Percentiles rank a stretch among this genome's conserved stretches.
phyloP scores from a whole-genome alignment of 2,329 filamentous ascomycete species.

The Aaosphaeria arxii region DNA sequence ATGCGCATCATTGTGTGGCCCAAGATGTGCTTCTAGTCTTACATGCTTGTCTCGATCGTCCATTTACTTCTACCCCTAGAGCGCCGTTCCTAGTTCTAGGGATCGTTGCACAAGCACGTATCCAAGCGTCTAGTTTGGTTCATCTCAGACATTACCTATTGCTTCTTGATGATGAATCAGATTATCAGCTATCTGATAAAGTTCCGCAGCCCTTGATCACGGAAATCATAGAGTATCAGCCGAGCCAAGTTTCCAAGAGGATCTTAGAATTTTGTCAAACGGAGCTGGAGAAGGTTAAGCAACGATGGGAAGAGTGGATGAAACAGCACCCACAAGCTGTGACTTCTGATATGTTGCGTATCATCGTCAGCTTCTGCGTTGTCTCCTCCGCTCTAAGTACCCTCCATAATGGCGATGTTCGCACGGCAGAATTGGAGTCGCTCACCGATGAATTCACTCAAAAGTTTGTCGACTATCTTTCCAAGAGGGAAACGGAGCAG shows the following conservation, averaged over 20 bases:
- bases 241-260: constrained; percentile 19
- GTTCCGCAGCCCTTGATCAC: neutral
- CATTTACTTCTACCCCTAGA: constrained; percentile 18
- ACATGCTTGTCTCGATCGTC: constrained; percentile 63
- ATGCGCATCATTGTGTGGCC: constrained; percentile 62
- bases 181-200: neutral
- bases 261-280: constrained; percentile 46
- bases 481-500: constrained; percentile 38
- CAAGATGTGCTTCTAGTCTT: constrained; percentile 67
- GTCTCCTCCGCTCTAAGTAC: constrained; percentile 33
- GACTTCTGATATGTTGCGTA: constrained; percentile 49
- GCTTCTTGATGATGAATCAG: constrained; percentile 21
- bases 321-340: constrained; percentile 45
- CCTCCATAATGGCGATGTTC: constrained; percentile 18
- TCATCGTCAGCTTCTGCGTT: constrained; percentile 49
- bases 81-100: constrained; percentile 37
- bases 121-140: constrained; percentile 38
- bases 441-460: constrained; percentile 20
- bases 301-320: constrained; percentile 43
- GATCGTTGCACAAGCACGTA: constrained; percentile 43
- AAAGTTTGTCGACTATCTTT: constrained; percentile 33
- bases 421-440: constrained; percentile 16
- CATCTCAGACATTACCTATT: constrained; percentile 51
- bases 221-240: constrained; percentile 12
- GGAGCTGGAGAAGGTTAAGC: constrained; percentile 45